Evolutionary conservation across 176 grass and related monocot species (phyloP).

Genomic region (Eremochloa ophiuroides): DNA sequence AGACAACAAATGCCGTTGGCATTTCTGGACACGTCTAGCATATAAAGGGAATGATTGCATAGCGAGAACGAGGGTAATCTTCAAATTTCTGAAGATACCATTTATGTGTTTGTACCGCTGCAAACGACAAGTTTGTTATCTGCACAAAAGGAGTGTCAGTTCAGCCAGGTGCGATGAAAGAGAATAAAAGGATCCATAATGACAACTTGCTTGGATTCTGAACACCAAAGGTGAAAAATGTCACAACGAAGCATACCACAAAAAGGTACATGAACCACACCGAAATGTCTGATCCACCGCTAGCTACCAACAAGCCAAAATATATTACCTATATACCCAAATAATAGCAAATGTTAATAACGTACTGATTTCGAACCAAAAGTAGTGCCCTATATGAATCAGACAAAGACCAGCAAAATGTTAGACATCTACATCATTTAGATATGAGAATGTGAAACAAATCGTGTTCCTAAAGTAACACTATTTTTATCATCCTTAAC

Average conservation of each 20-base stretch:
- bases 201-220: neutral
- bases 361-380: conserved; percentile 10
- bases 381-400: neutral
- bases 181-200: conserved; percentile 2
- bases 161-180: conserved; percentile 5
- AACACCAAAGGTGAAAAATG: neutral
- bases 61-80: conserved; percentile 60
- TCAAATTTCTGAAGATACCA: conserved; percentile 96
- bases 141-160: conserved; percentile 22
- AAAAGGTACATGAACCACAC: conserved; percentile 84
- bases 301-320: conserved; percentile 68
- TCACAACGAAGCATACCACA: conserved; percentile 56
- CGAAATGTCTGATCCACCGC: conserved; percentile 58
- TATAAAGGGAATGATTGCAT: conserved; percentile 77
- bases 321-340: conserved; percentile 71
- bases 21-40: conserved; percentile 40
- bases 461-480: neutral
- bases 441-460: neutral
- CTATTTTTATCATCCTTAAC: neutral
- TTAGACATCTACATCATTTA: neutral
- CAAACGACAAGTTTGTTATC: conserved; percentile 74
- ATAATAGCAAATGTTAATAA: conserved; percentile 4
- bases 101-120: conserved; percentile 75
- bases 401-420: conserved; percentile 2
- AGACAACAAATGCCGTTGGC: neutral